Evolutionary conservation across 2,329 filamentous ascomycete genomes (phyloP).

Genomic region (Parasarocladium wereldwijsianum): DNA sequence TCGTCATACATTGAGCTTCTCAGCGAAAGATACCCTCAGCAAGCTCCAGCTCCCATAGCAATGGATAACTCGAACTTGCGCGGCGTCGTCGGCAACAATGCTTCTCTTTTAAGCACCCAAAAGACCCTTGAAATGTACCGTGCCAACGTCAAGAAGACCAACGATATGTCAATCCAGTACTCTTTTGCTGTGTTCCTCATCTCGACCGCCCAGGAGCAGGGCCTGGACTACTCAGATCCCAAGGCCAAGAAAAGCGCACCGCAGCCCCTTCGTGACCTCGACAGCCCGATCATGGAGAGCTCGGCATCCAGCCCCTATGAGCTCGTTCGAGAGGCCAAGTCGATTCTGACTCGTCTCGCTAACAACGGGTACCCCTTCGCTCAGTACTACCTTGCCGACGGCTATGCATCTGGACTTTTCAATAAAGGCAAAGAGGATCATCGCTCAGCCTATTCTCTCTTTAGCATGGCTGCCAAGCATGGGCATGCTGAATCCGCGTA

Average conservation of each 20-base stretch:
- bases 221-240: slow-evolving; percentile 35
- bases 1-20: slow-evolving; percentile 45
- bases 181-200: slow-evolving; percentile 94
- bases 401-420: slow-evolving; percentile 86
- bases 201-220: slow-evolving; percentile 70
- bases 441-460: slow-evolving; percentile 81
- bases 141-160: slow-evolving; percentile 93
- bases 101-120: slow-evolving; percentile 76
- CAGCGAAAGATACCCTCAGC: slow-evolving; percentile 66
- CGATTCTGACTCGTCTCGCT: slow-evolving; percentile 73
- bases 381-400: slow-evolving; percentile 93
- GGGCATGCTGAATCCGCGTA: slow-evolving; percentile 95
- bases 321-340: slow-evolving; percentile 72
- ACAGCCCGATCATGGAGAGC: slow-evolving; percentile 30
- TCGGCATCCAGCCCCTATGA: slow-evolving; percentile 43
- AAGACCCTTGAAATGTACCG: slow-evolving; percentile 98
- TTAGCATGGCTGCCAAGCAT: slow-evolving; percentile 87
- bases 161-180: slow-evolving; percentile 79
- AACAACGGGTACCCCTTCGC: slow-evolving; percentile 90
- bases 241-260: slow-evolving; percentile 29
- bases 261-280: slow-evolving; percentile 30
- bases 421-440: slow-evolving; percentile 90
- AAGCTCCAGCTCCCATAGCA: slow-evolving; percentile 47
- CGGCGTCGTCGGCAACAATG: slow-evolving; percentile 70
- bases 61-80: slow-evolving; percentile 74